phyloP scores from a whole-genome alignment of 495 filamentous ascomycete genomes.

The Penicillium argentinense region DNA sequence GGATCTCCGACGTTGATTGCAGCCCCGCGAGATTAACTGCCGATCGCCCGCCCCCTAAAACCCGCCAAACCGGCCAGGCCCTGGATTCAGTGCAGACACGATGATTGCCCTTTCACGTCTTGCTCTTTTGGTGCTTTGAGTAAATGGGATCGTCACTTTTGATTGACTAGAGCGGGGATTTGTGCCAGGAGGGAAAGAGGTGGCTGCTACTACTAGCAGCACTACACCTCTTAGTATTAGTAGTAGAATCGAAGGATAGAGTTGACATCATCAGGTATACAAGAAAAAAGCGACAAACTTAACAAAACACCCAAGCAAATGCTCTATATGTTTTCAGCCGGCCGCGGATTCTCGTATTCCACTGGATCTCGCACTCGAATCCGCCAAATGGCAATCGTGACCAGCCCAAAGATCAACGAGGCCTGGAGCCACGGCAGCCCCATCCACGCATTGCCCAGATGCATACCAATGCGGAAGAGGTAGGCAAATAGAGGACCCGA shows the following conservation, averaged over 20 bases:
- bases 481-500: conserved; percentile 37
- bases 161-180: no score
- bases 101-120: conserved; percentile 4
- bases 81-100: background rate
- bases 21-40: conserved; percentile 18
- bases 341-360: conserved; percentile 13
- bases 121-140: conserved; percentile 3
- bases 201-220: no score
- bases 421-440: conserved; percentile 34
- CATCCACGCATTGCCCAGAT: conserved; percentile 33
- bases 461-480: conserved; percentile 39
- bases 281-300: background rate
- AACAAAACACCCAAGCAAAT: background rate
- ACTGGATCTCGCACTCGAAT: conserved; percentile 9
- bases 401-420: conserved; percentile 16
- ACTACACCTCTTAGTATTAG: no score
- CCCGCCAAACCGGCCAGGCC: background rate
- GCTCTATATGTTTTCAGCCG: background rate
- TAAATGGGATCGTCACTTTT: no score
- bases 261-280: background rate
- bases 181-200: no score
- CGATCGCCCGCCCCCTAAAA: conserved; percentile 12
- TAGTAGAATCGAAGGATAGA: no score
- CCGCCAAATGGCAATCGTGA: conserved; percentile 15
- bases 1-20: conserved; percentile 23